Base-by-base conservation (phyloP, 169 alveolate genomes). In the Neospora caninum region DNA sequence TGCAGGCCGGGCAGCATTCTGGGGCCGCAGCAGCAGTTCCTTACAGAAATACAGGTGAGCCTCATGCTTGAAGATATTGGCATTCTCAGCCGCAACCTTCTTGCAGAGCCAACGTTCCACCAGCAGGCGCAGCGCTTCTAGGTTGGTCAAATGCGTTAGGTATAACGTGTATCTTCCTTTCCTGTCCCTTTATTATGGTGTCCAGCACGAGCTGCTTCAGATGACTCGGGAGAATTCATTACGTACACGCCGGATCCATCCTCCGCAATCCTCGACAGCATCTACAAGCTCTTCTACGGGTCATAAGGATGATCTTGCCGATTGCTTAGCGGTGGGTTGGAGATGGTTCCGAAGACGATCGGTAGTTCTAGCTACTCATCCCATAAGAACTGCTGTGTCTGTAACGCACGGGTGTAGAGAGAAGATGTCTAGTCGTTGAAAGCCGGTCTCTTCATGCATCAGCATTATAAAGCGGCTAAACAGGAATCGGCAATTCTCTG, bases 1-100 rank as follows among this genome's bases (percentile, higher is more conserved):
- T 97, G 98, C 88, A 97, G 99, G 70, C 99, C 99, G 31, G 99
- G 99, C 42, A 97, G 99, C 93, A 97, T 99, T 67, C 97, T 98
- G 83, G 99, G 99, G 29, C 99, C 99, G 22, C 98, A 99, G 95
- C 98, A 99, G 93, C 97, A 96, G 86, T 96, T 94, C 83, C 94
- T 96, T 29, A 80, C 93, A 70, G 96, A 92, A 83, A 93, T 93
- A 84, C 94, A 96, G 96, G 95, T 93, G 41, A 38, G 91, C 31
- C 22, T 43, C 43, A 38, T 1, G 92, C 31, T 10, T 34, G 43
- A 34, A 73, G 84, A 36, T 38, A 4, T 27, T 73, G 49, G 41
- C 0, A 6, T 31, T n/a, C 41, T 1, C n/a, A 10, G 9, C 16
- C 38, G 2, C 4, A 69, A 69, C n/a, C 0, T 31, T 0, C n/a